Conservation (phyloP, 2,329 filamentous ascomycete species). For the Cladosporium halotolerans region DNA sequence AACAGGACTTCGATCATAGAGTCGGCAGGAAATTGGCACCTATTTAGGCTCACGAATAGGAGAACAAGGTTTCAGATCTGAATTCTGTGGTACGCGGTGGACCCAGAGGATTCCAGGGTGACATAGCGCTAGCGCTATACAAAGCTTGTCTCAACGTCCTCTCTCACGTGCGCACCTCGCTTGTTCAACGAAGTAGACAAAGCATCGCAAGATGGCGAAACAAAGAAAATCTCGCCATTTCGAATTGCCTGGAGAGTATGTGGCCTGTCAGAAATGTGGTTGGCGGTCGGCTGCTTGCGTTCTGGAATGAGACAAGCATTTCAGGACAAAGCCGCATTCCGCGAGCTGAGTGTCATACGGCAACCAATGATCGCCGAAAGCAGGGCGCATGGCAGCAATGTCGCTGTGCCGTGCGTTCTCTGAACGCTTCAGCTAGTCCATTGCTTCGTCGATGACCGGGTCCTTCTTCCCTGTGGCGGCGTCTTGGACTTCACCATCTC, state of each 20-base stretch:
- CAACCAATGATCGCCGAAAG: constrained; percentile 1
- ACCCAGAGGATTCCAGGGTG: not conserved
- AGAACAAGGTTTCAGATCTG: too few species aligned
- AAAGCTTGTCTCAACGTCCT: constrained; percentile 7
- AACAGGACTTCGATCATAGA: too few species aligned
- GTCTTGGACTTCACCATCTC: not conserved
- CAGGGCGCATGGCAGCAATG: not conserved
- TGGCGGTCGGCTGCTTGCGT: not conserved
- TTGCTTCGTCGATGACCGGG: not conserved
- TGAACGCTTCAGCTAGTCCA: not conserved
- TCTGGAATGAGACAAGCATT: constrained; percentile 9
- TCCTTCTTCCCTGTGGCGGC: not conserved
- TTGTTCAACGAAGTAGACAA: too few species aligned
- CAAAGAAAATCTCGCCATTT: not conserved
- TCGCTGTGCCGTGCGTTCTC: not conserved
- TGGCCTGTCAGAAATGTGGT: not conserved
- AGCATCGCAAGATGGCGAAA: not conserved
- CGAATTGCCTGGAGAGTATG: not conserved
- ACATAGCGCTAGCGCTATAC: not conserved
- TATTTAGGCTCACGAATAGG: too few species aligned
- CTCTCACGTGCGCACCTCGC: not conserved
- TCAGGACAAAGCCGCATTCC: constrained; percentile 10
- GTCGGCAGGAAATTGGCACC: too few species aligned
- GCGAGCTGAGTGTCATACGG: constrained; percentile 2
- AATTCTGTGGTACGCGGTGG: too few species aligned